phyloP scores from a whole-genome alignment of 2,329 filamentous ascomycete species.

The Fusarium sp. region DNA sequence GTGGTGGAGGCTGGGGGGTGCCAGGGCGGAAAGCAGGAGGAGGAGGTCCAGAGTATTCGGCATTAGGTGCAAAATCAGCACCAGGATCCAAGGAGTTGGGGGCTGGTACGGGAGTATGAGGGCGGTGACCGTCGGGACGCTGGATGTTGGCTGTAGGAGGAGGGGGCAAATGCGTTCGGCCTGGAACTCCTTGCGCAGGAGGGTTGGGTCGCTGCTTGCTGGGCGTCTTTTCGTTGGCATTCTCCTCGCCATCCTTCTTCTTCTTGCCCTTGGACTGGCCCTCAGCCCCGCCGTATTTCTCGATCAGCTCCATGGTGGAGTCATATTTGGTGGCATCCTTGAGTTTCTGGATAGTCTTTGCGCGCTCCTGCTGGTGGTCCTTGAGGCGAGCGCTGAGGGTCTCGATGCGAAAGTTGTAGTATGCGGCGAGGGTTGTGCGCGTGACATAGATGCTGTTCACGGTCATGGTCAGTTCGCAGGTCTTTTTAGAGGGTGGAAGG shows the following conservation, averaged over 20 bases:
- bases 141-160: constrained; percentile 73
- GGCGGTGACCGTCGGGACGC: constrained; percentile 49
- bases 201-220: constrained; percentile 29
- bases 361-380: constrained; percentile 79
- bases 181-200: constrained; percentile 35
- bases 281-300: constrained; percentile 87
- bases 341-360: constrained; percentile 90
- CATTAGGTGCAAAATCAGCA: constrained; percentile 81
- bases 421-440: constrained; percentile 72
- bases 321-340: constrained; percentile 97
- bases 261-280: constrained; percentile 55
- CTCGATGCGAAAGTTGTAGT: constrained; percentile 85
- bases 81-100: constrained; percentile 53
- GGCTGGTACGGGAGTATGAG: constrained; percentile 46
- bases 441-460: constrained; percentile 78
- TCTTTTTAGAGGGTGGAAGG: neutral
- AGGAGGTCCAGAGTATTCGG: constrained; percentile 49
- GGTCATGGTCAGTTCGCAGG: constrained; percentile 27
- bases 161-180: constrained; percentile 63
- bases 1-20: constrained; percentile 40
- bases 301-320: constrained; percentile 89
- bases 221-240: constrained; percentile 24
- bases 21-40: constrained; percentile 56
- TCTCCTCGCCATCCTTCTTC: constrained; percentile 40
- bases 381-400: constrained; percentile 76